Conservation (phyloP, 805 yeast genomes). For the Barnettozyma pratensis region DNA sequence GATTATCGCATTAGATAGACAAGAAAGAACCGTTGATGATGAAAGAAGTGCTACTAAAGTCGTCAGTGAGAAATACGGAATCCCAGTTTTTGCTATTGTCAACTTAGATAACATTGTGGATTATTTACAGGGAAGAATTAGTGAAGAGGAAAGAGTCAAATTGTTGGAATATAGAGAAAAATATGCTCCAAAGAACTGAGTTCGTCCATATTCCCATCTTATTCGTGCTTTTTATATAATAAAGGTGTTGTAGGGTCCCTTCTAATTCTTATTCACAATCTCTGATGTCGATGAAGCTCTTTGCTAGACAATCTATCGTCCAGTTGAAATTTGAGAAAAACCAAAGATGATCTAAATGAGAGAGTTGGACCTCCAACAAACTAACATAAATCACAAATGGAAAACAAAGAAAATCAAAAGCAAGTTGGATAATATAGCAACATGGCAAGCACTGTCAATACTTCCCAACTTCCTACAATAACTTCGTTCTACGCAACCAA, state of each 20-base stretch:
- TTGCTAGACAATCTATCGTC: too few species aligned
- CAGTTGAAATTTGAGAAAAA: background rate
- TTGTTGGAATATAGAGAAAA: conserved; percentile 51
- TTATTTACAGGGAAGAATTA: conserved; percentile 51
- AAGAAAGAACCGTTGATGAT: conserved; percentile 72
- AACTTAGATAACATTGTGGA: conserved; percentile 67
- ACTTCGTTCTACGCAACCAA: too few species aligned
- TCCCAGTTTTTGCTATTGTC: conserved; percentile 84
- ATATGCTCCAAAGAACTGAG: conserved; percentile 24
- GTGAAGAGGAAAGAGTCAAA: conserved; percentile 50
- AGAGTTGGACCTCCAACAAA: background rate
- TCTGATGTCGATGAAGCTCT: too few species aligned
- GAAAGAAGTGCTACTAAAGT: conserved; percentile 75
- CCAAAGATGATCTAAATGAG: background rate
- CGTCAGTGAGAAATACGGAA: conserved; percentile 62
- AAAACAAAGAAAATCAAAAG: background rate
- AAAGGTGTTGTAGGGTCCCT: too few species aligned
- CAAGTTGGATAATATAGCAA: too few species aligned
- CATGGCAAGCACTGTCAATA: too few species aligned
- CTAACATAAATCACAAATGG: background rate
- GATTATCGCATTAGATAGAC: conserved; percentile 91
- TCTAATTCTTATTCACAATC: too few species aligned
- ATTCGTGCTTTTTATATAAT: too few species aligned
- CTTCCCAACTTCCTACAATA: too few species aligned
- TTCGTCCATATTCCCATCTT: too few species aligned